Evolutionary conservation across 805 yeast species (phyloP), one percentile per base, ranked within the genome.

Genomic region (Hanseniaspora taiwanica): DNA sequence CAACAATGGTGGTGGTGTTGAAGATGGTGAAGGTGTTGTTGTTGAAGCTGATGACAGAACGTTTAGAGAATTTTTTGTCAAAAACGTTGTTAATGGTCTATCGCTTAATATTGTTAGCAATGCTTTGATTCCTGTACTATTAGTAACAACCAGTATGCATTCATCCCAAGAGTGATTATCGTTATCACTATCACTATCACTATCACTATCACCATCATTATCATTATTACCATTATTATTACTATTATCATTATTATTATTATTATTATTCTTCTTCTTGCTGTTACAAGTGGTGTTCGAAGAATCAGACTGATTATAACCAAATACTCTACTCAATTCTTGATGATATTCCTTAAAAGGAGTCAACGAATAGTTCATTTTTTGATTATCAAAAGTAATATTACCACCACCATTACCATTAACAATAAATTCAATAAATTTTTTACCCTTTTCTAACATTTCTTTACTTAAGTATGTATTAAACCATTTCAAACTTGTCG

Each of bases 111-210:
- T 54, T 1, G 63, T 58, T 36, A 58, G 42, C 29, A 58, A 46
- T 3, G 63, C 63, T 40, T 54, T 56, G 6, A 58, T 55, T 18
- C 63, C 63, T 2, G 60, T 56, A 39, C 49, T 51, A 37, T 58
- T 57, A 8, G 62, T 55, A 2, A 58, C 46, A 3, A 58, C 50
- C 13, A 52, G 44, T 3, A 58, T 53, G 6, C 59, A 47, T 16
- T 54, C 58, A 8, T 19, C 23, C 36, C 36, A 33, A 4, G 31
- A 6, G 35, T 5, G n/a, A 33, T 33, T 12, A 18, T 14, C 27
- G 29, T 34, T 23, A 38, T 6, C n/a, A n/a, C n/a, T n/a, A n/a
- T n/a, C n/a, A n/a, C n/a, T n/a, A n/a, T n/a, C n/a, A n/a, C n/a
- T n/a, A n/a, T n/a, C n/a, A n/a, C n/a, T n/a, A n/a, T n/a, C n/a